Evolutionary conservation across 2,329 filamentous ascomycete species (phyloP), one percentile per base, ranked within the genome.

Genomic region (Beauveria varroae): DNA sequence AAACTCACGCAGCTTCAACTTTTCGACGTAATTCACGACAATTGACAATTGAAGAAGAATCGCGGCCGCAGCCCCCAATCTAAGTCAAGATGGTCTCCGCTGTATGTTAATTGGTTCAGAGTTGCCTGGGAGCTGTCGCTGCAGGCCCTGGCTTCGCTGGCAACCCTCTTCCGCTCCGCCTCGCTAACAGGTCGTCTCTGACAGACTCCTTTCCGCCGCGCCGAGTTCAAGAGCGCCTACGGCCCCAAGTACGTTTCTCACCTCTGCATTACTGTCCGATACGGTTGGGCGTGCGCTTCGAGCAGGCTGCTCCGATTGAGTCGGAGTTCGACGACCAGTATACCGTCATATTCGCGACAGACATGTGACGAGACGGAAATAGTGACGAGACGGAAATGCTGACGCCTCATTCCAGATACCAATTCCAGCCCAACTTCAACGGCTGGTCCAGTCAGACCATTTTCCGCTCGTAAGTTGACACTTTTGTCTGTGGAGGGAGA

Each of bases 191-290:
- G 57, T 53, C 26, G 18, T 37, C 54, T 63, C 59, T 30, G 28
- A 62, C 68, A 84, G 81, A 78, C 77, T 72, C 76, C 76, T 69
- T 67, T 76, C 72, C 76, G 74, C 74, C 73, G 74, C 71, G 69
- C 74, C 64, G 67, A 73, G 65, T 87, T 86, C 80, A 81, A 81
- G 76, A 87, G 83, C 76, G 77, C 80, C 67, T 86, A 84, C 72
- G 85, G 84, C 72, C 86, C 86, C 58, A 87, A 86, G 86, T 88
- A 83, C 76, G 73, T 72, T 64, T 41, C 43, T 28, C 44, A 37
- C 37, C n/a, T 28, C 24, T 20, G 5, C 43, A 20, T 18, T 22
- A 26, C 5, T 26, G n/a, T 20, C 10, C 24, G 57, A 57, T 50
- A 6, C 56, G 47, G 8, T 26, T 34, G 26, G 51, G 12, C 1